Base-by-base conservation (phyloP, 495 filamentous ascomycete species). In the Rhypophila decipiens region DNA sequence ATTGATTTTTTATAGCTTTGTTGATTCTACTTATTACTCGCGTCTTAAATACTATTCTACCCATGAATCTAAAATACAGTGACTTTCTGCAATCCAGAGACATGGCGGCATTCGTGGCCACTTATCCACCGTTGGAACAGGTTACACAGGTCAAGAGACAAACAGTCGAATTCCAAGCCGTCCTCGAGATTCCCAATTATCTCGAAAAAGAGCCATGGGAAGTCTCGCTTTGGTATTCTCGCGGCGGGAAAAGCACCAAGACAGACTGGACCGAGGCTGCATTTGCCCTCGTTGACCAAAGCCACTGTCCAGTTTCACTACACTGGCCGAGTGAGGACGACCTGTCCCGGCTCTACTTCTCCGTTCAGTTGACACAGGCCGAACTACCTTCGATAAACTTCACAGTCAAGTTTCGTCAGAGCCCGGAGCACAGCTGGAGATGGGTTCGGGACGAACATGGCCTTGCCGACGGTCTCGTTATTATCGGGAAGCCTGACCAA, bases 141-240 rank as follows among this genome's bases (percentile, higher is more conserved):
- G 70, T 83, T 8, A 85, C 85, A 2, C 72, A 77, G 49, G 51
- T 85, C 17, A 66, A 65, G n/a, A 57, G 68, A 34, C 47, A 52
- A 7, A 54, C 78, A 67, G 68, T 86, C 11, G 57, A 57, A 2
- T 85, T 93, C 50, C 81, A 77, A 13, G 86, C 87, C 13, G 64
- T 88, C n/a, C 67, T 96, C 23, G 86, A 89, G 49, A 77, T 80
- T 19, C 80, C 76, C 37, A 71, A 58, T 27, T 68, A 65, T 41
- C 72, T 78, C 24, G 70, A 71, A 1, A 57, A 76, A 5, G 74
- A 83, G 51, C 48, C 65, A 33, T 94, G 86, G 85, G 76, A 93
- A 57, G 75, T 85, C 5, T 74, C 82, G 24, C 67, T 95, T 1
- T 95, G 88, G 88, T 79, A 90, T 56, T 85, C 86, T 21, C 74